Conservation (phyloP, 495 filamentous ascomycete genomes). For the Neurospora sp. region DNA sequence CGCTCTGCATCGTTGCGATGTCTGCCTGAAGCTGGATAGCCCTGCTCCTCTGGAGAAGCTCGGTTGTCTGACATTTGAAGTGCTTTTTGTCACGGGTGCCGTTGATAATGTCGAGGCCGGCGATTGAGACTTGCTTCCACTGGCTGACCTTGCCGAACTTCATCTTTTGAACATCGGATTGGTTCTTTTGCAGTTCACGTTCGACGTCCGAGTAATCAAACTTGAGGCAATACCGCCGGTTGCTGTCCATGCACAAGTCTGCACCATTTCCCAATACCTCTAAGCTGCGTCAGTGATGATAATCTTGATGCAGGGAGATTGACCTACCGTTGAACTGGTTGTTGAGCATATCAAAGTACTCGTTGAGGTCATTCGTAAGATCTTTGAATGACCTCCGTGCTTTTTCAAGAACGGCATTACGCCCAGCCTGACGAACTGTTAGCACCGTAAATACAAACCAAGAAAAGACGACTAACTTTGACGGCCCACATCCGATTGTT, state of each 20-base stretch:
- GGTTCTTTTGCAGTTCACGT: conserved; percentile 52
- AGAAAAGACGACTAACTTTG: conserved; percentile 42
- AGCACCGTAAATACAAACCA: background rate
- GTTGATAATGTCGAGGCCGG: conserved; percentile 50
- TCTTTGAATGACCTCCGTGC: conserved; percentile 82
- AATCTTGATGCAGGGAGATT: conserved; percentile 33
- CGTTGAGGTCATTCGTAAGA: conserved; percentile 62
- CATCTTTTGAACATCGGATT: background rate
- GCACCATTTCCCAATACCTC: conserved; percentile 6
- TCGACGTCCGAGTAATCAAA: conserved; percentile 55
- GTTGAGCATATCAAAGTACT: conserved; percentile 56
- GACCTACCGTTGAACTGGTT: conserved; percentile 28
- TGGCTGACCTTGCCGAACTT: background rate
- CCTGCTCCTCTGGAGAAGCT: conserved; percentile 62
- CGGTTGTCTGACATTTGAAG: conserved; percentile 78
- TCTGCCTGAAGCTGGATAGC: conserved; percentile 55
- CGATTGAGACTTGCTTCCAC: conserved; percentile 4
- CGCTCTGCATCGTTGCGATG: conserved; percentile 67
- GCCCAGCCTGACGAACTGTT: conserved; percentile 48
- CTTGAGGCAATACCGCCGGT: conserved; percentile 73
- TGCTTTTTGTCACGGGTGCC: conserved; percentile 57
- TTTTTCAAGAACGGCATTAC: conserved; percentile 80
- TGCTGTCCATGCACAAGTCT: conserved; percentile 65
- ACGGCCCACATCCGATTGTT: conserved; percentile 93
- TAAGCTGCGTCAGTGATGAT: background rate